Percentiles rank a stretch among this genome's conserved stretches.
Evolutionary conservation across 2,329 filamentous ascomycete genomes (phyloP).

Genomic region (Penicillium sumatraense): DNA sequence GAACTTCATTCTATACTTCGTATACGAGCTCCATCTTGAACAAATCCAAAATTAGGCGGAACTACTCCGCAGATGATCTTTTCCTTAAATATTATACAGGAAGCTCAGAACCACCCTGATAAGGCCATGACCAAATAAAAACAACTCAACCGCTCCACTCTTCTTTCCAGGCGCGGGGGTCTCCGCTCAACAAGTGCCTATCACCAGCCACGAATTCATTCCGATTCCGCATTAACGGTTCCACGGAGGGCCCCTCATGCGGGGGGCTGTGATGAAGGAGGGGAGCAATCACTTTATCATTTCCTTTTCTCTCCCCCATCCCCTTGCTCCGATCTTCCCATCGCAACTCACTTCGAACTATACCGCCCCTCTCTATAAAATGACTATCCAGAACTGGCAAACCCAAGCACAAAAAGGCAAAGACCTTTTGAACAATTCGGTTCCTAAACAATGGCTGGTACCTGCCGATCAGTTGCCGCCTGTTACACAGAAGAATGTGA

Average conservation of each 20-base stretch:
- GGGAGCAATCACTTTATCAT: background rate
- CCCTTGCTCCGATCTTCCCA: background rate
- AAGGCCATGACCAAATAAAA: background rate
- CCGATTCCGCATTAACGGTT: slow-evolving; percentile 9
- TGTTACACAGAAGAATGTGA: slow-evolving; percentile 33
- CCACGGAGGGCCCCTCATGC: slow-evolving; percentile 1
- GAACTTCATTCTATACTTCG: background rate
- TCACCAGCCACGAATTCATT: slow-evolving; percentile 2
- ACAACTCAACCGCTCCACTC: slow-evolving; percentile 5
- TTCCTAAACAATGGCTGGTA: slow-evolving; percentile 42
- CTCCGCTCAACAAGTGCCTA: slow-evolving; percentile 10
- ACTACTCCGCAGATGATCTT: slow-evolving; percentile 12
- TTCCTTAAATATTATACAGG: background rate
- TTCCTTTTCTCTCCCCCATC: background rate
- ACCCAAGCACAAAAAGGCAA: slow-evolving; percentile 37
- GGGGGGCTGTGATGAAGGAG: slow-evolving; percentile 5
- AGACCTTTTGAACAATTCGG: slow-evolving; percentile 38
- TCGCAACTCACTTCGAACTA: background rate
- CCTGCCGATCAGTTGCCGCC: slow-evolving; percentile 33
- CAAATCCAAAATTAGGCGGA: slow-evolving; percentile 5
- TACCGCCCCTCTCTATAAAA: slow-evolving; percentile 9
- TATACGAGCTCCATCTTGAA: background rate
- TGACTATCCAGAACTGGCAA: slow-evolving; percentile 35
- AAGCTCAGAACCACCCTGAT: background rate
- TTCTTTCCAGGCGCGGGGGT: slow-evolving; percentile 4